These are phyloP conservation scores for Leishmania aethiopica DNA, from an alignment of 208 protist genomes.

Conservation along the genomic window DNA sequence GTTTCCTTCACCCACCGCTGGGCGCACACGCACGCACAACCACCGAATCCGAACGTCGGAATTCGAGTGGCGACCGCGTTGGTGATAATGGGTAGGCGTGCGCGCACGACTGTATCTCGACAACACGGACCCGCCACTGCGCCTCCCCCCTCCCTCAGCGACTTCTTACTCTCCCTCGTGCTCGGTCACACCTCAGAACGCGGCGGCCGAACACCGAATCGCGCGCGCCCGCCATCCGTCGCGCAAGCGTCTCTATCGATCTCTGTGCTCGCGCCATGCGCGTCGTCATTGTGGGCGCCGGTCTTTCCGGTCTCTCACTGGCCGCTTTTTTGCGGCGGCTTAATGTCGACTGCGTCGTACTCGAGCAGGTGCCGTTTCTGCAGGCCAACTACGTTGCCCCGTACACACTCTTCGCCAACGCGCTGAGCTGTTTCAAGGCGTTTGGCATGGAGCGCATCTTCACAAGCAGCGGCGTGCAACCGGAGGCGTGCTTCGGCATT, in stretches of 20 bases:
- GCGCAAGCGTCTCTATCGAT: background rate
- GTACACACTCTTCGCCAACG: constrained; percentile 84
- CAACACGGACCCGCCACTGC: background rate
- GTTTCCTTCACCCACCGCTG: background rate
- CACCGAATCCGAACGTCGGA: background rate
- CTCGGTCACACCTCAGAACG: background rate
- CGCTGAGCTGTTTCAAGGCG: constrained; percentile 89
- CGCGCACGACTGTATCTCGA: background rate
- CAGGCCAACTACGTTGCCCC: constrained; percentile 63
- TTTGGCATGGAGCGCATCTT: constrained; percentile 81
- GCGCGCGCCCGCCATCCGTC: background rate
- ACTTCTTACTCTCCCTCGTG: background rate
- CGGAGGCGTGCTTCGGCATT: constrained; percentile 77
- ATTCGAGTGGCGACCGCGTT: background rate
- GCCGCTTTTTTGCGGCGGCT: constrained; percentile 77
- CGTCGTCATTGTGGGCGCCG: constrained; percentile 88
- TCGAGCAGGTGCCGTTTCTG: constrained; percentile 81
- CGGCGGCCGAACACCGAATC: background rate
- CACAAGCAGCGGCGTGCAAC: constrained; percentile 35
- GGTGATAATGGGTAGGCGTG: background rate
- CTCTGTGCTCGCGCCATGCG: constrained; percentile 12
- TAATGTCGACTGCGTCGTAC: constrained; percentile 87
- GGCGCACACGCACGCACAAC: background rate
- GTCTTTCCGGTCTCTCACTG: constrained; percentile 80
- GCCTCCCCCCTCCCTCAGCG: background rate